Conservation (phyloP, 495 filamentous ascomycete genomes). For the Collariella sp. region DNA sequence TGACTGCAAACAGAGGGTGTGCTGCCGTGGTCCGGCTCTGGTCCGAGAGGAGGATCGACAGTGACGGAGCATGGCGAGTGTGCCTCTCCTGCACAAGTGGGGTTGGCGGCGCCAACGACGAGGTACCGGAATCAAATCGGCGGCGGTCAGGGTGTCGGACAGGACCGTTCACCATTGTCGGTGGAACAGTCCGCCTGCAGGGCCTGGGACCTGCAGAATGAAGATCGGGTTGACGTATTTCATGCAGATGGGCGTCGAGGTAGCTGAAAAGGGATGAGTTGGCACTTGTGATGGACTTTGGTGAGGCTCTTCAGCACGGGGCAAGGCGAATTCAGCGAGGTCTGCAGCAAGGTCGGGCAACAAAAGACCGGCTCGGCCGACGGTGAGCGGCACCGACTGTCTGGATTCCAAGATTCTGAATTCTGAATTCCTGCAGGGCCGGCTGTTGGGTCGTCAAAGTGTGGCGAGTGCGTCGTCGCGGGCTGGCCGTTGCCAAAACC, state of each 20-base stretch:
- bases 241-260: background rate
- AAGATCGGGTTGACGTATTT: background rate
- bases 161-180: background rate
- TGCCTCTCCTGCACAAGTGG: background rate
- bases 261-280: conserved; percentile 3
- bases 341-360: background rate
- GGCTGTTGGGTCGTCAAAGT: background rate
- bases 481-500: conserved; percentile 3
- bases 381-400: conserved; percentile 3
- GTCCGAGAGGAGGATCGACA: conserved; percentile 1
- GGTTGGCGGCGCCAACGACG: background rate
- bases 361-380: background rate
- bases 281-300: background rate
- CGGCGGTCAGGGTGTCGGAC: background rate
- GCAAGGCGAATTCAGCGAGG: conserved; percentile 4
- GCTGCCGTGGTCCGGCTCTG: background rate
- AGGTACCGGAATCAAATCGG: too few relatives aligned
- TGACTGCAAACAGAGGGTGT: conserved; percentile 13
- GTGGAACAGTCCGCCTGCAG: background rate
- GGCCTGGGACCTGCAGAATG: background rate
- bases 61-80: background rate
- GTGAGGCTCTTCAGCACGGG: background rate
- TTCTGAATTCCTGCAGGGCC: conserved; percentile 3
- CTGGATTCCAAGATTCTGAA: too few relatives aligned
- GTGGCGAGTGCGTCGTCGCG: conserved; percentile 6